A percentile compares a stretch with the other conserved stretches of the same genome.
phyloP scores from a whole-genome alignment of 441 rosid species.

The Francoa sonchifolia region DNA sequence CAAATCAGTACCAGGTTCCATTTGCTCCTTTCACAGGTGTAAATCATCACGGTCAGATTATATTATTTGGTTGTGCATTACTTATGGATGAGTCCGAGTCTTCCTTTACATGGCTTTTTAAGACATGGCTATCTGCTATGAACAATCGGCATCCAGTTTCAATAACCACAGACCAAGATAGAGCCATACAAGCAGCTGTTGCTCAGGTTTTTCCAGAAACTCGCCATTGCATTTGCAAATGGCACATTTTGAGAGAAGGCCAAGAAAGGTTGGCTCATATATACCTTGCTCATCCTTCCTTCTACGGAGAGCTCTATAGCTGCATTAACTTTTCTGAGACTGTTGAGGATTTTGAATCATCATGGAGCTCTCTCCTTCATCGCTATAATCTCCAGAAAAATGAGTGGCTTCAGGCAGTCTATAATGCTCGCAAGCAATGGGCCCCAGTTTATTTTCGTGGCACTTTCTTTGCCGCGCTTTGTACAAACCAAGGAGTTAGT shows the following conservation, averaged over 20 bases:
- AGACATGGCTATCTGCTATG: constrained; percentile 59
- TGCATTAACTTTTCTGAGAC: constrained; percentile 53
- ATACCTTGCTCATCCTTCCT: constrained; percentile 44
- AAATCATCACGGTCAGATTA: constrained; percentile 56
- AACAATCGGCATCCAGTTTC: constrained; percentile 40
- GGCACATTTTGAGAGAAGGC: constrained; percentile 65
- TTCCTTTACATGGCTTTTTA: constrained; percentile 50
- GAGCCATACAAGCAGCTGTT: constrained; percentile 50
- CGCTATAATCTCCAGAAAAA: constrained; percentile 33
- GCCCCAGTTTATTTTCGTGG: constrained; percentile 57
- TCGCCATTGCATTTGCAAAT: constrained; percentile 56
- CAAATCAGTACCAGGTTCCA: constrained; percentile 52
- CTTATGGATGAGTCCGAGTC: constrained; percentile 54
- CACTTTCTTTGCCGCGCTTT: constrained; percentile 49
- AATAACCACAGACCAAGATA: constrained; percentile 54
- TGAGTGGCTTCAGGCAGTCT: constrained; percentile 58
- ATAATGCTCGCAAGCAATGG: constrained; percentile 52
- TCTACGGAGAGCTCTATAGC: constrained; percentile 41
- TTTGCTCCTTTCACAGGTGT: constrained; percentile 62
- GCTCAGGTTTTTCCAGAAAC: constrained; percentile 48
- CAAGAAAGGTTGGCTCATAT: constrained; percentile 57
- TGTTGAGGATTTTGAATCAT: constrained; percentile 48
- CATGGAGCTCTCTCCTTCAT: constrained; percentile 40
- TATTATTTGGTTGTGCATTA: constrained; percentile 60
- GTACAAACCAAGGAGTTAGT: constrained; percentile 38